Percentiles rank a stretch among this genome's conserved stretches.
These are phyloP conservation scores for Fusarium longipes DNA, from an alignment of 2,329 filamentous ascomycete species.

Conservation along the genomic window DNA sequence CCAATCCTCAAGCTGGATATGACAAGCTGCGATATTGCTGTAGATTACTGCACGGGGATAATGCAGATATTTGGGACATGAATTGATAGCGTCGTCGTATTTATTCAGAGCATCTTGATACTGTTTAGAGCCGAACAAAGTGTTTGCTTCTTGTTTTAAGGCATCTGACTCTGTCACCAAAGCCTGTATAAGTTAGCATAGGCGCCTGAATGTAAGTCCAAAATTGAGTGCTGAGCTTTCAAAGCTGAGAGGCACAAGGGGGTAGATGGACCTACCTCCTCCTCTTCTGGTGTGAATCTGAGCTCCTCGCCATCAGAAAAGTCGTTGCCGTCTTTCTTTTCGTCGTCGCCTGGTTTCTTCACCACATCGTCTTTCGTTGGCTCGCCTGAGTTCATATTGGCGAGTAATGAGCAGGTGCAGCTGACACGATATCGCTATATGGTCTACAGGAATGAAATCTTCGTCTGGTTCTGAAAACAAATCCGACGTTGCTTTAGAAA, in stretches of 20 bases:
- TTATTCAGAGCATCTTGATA: slow-evolving; percentile 82
- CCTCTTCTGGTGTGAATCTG: slow-evolving; percentile 66
- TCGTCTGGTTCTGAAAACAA: no score
- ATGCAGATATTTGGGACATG: slow-evolving; percentile 85
- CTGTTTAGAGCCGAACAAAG: slow-evolving; percentile 77
- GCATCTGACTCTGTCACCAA: slow-evolving; percentile 77
- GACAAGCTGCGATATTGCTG: slow-evolving; percentile 90
- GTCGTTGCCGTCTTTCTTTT: background rate
- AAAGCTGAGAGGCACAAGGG: background rate
- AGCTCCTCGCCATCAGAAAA: slow-evolving; percentile 43
- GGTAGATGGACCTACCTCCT: slow-evolving; percentile 58
- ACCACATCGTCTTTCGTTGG: background rate
- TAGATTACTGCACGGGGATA: slow-evolving; percentile 89
- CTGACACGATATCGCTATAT: no score
- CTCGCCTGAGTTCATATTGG: slow-evolving; percentile 14
- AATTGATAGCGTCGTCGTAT: slow-evolving; percentile 82
- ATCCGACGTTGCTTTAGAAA: background rate
- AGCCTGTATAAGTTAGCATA: slow-evolving; percentile 56
- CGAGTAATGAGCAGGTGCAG: background rate
- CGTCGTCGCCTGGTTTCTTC: background rate
- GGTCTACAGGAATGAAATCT: background rate
- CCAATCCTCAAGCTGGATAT: slow-evolving; percentile 87
- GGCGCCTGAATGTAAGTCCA: background rate
- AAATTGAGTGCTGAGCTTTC: background rate
- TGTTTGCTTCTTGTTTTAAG: slow-evolving; percentile 81